Percentiles rank a stretch among this genome's conserved stretches.
phyloP scores from a whole-genome alignment of 768 basidiomycete genomes.

The Lentinula guzmanii region DNA sequence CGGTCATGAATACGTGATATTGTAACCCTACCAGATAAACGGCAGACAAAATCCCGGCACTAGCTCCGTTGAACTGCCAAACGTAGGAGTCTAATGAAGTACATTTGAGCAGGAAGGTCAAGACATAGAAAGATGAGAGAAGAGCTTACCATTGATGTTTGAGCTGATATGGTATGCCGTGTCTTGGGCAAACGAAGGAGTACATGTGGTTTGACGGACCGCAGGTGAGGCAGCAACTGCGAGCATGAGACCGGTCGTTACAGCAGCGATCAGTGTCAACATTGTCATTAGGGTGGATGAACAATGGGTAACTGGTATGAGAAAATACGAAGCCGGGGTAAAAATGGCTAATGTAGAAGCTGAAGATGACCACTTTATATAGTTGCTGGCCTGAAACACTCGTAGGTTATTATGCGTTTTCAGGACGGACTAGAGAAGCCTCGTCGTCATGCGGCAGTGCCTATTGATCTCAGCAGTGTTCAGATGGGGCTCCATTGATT shows the following conservation, averaged over 20 bases:
- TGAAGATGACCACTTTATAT: background rate
- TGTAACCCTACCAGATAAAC: background rate
- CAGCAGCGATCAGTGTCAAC: background rate
- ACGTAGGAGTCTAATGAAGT: background rate
- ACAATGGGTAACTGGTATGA: too few relatives aligned
- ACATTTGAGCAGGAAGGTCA: background rate
- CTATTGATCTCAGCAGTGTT: too few relatives aligned
- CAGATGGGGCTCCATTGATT: too few relatives aligned
- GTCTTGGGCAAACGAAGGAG: background rate
- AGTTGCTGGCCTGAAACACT: background rate
- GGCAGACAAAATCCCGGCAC: background rate
- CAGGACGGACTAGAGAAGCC: background rate
- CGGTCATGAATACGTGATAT: background rate
- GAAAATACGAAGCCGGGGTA: background rate
- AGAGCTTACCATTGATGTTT: background rate
- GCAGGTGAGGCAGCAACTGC: background rate
- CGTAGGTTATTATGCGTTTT: background rate
- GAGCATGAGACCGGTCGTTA: background rate
- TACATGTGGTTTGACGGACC: background rate
- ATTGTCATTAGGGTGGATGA: background rate
- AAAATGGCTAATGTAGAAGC: background rate
- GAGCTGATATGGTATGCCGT: background rate
- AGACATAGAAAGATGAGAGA: background rate
- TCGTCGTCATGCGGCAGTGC: background rate
- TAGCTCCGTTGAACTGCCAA: background rate